Conservation (phyloP, 192 early-diverging fungal genomes). For the Gamsiella multidivaricata region DNA sequence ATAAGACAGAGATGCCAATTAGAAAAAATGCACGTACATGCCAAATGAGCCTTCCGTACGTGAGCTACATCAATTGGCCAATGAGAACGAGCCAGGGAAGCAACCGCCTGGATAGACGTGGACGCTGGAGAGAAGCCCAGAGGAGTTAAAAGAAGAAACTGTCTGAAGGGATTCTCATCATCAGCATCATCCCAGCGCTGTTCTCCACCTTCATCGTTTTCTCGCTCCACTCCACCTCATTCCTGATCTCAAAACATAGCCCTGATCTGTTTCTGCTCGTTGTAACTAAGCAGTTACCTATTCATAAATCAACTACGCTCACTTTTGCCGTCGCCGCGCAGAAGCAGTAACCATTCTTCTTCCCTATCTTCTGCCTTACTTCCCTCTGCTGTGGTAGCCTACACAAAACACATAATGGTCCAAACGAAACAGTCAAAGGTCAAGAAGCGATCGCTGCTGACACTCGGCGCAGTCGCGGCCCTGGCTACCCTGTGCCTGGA, state of each 20-base stretch:
- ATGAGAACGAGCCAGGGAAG: constrained; percentile 36
- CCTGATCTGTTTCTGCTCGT: too few relatives aligned
- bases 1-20: background rate
- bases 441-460: constrained; percentile 41
- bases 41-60: background rate
- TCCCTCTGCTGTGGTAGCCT: background rate
- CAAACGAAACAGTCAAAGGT: constrained; percentile 22
- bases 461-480: constrained; percentile 46
- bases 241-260: too few relatives aligned
- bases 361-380: background rate
- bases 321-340: too few relatives aligned
- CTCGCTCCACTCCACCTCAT: background rate
- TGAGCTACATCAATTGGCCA: background rate
- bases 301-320: too few relatives aligned
- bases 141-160: background rate
- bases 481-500: constrained; percentile 48
- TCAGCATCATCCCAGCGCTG: too few relatives aligned
- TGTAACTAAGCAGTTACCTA: too few relatives aligned
- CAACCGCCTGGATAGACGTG: constrained; percentile 8
- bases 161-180: background rate
- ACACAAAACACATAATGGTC: background rate
- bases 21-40: background rate
- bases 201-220: background rate
- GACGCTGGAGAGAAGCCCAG: background rate
- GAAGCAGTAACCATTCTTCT: too few relatives aligned